phyloP scores from a whole-genome alignment of 2,329 filamentous ascomycete genomes.

The Malbranchea zuffiana region DNA sequence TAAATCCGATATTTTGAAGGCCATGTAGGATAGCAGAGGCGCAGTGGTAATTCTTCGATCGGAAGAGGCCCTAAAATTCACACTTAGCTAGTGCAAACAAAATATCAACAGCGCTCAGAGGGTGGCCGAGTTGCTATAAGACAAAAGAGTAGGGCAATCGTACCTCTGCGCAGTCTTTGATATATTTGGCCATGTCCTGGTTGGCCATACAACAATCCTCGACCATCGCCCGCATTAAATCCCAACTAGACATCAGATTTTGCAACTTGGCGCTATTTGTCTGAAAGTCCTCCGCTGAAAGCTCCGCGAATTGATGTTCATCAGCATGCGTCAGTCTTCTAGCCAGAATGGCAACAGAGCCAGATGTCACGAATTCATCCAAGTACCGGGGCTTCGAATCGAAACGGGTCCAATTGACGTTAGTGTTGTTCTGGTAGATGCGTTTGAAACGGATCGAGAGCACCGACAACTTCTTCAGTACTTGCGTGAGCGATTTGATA shows the following conservation, averaged over 20 bases:
- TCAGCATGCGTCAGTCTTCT: constrained; percentile 23
- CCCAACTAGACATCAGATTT: constrained; percentile 23
- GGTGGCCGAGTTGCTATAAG: constrained; percentile 7
- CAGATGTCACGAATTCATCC: constrained; percentile 26
- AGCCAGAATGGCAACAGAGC: constrained; percentile 25
- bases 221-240: constrained; percentile 22
- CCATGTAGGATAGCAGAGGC: constrained; percentile 29
- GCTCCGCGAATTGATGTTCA: constrained; percentile 22
- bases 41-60: constrained; percentile 28
- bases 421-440: constrained; percentile 25
- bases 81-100: too few relatives aligned
- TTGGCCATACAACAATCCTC: constrained; percentile 32
- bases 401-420: constrained; percentile 29
- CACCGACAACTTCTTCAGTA: constrained; percentile 30
- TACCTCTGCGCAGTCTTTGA: constrained; percentile 29
- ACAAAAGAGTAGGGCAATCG: background rate
- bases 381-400: constrained; percentile 24
- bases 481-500: constrained; percentile 22
- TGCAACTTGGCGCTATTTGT: constrained; percentile 18
- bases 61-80: constrained; percentile 23
- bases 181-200: constrained; percentile 23
- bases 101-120: too few relatives aligned
- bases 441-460: constrained; percentile 27
- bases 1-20: constrained; percentile 23
- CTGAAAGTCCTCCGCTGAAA: constrained; percentile 20